Evolutionary conservation across 2,329 filamentous ascomycete genomes (phyloP), one percentile per base, ranked within the genome.

Genomic region (Cercospora beticola): DNA sequence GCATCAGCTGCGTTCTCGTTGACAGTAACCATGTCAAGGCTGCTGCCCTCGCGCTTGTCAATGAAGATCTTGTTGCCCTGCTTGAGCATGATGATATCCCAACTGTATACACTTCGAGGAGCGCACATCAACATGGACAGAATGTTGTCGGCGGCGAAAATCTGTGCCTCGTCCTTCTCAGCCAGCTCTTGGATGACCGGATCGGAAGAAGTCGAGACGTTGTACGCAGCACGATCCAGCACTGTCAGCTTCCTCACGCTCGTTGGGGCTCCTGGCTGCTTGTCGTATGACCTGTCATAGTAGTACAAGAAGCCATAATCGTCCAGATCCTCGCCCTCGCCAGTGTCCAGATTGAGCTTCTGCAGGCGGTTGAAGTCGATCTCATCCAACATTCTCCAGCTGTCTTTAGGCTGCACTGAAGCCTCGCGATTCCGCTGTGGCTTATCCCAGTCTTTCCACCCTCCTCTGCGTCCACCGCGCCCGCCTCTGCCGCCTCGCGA

Each of bases 81-180:
- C 81, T 92, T 90, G 71, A 93, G 86, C 78, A 99, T 96, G 79
- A 99, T 91, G 76, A 99, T 90, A 82, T 99, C 95, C 95, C 95
- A 99, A 54, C 94, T 94, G 86, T 98, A 98, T 72, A 99, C 92
- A 67, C 93, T 97, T 77, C 96, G 92, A 68, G 95, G 92, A 62
- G 95, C 90, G 83, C 95, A 99, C 95, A 99, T 99, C 77, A 99
- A 90, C 93, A 97, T 98, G 74, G 94, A 98, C 69, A 99, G 88
- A 76, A 99, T 94, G 83, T 91, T 97, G 82, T 97, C 94, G 56
- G 95, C 97, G 72, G 95, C 93, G 79, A 98, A 99, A 78, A 99
- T 94, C 75, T 92, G 95, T 58, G 94, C 95, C 83, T 97, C 94
- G 78, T 97, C 89, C 85, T 94, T 96, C 76, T 98, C 94, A 71